Evolutionary conservation across 2,329 filamentous ascomycete genomes (phyloP).

Genomic region (Xylaria digitata): DNA sequence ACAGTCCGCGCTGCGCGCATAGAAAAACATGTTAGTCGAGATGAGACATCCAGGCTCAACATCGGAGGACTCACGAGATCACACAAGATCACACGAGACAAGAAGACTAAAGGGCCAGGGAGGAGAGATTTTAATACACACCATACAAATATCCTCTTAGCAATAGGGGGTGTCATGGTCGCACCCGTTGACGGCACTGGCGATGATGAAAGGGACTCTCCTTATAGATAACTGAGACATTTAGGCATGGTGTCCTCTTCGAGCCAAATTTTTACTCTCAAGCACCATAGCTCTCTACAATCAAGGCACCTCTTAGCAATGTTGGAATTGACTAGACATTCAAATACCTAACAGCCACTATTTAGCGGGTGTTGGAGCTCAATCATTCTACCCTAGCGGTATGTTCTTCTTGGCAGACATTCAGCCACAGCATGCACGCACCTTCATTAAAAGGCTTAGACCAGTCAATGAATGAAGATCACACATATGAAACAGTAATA

Average conservation of each 20-base stretch:
- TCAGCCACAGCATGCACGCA: constrained; percentile 20
- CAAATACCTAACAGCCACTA: too few relatives aligned
- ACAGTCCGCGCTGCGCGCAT: constrained; percentile 15
- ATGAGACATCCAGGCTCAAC: too few relatives aligned
- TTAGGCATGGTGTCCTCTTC: not conserved
- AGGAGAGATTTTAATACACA: too few relatives aligned
- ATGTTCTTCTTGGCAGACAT: constrained; percentile 17
- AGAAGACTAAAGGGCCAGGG: too few relatives aligned
- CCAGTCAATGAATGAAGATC: not conserved
- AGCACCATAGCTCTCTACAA: not conserved
- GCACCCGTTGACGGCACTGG: not conserved
- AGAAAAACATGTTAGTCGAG: too few relatives aligned
- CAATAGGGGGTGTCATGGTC: constrained; percentile 5
- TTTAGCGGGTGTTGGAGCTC: too few relatives aligned
- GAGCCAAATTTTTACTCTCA: not conserved
- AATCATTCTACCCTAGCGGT: too few relatives aligned
- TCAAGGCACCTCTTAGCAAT: not conserved
- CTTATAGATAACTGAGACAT: not conserved
- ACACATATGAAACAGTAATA: not conserved
- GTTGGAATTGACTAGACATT: too few relatives aligned
- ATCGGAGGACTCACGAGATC: too few relatives aligned
- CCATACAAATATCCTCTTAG: constrained; percentile 22
- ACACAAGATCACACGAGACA: too few relatives aligned
- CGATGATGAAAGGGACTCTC: not conserved
- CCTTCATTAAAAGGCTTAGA: constrained; percentile 18